phyloP scores from a whole-genome alignment of 1,284 basidiomycete species.

The Sphagnurus paluster region DNA sequence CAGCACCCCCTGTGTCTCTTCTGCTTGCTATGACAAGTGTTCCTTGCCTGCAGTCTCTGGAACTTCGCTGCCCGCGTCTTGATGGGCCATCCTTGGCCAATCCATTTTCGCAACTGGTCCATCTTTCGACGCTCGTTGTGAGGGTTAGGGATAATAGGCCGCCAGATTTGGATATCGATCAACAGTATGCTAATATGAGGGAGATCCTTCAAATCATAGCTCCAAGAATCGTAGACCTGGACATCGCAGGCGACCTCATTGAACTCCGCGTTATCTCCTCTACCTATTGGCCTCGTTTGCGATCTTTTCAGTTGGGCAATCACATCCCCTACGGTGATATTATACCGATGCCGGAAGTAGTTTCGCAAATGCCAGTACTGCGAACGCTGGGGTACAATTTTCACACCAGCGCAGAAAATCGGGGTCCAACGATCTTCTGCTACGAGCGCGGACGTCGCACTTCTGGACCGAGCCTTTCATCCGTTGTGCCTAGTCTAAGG shows the following conservation, averaged over 20 bases:
- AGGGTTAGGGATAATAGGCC: not conserved
- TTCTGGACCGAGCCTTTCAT: not conserved
- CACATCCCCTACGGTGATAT: not conserved
- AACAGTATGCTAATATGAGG: not conserved
- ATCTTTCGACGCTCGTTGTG: not conserved
- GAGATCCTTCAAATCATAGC: not conserved
- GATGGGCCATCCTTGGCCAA: slow-evolving; percentile 24
- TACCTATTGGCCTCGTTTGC: slow-evolving; percentile 3
- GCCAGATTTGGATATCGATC: not conserved
- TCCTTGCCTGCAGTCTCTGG: not conserved
- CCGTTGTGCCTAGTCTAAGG: not conserved
- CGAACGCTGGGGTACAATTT: not conserved
- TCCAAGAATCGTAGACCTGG: not conserved
- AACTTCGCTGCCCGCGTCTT: slow-evolving; percentile 33
- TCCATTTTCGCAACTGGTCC: not conserved
- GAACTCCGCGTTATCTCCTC: not conserved
- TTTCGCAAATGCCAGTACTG: slow-evolving; percentile 4
- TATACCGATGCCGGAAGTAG: not conserved
- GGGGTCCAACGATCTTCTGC: not conserved
- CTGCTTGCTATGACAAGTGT: not conserved
- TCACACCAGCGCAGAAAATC: not conserved
- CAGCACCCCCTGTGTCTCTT: not conserved
- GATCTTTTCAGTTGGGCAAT: not conserved
- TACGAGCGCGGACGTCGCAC: not conserved
- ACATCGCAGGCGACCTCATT: slow-evolving; percentile 6